A percentile compares a stretch with the other conserved stretches of the same genome.
phyloP scores from a whole-genome alignment of 1,284 basidiomycete genomes.

The Sanghuangporus weigelae region DNA sequence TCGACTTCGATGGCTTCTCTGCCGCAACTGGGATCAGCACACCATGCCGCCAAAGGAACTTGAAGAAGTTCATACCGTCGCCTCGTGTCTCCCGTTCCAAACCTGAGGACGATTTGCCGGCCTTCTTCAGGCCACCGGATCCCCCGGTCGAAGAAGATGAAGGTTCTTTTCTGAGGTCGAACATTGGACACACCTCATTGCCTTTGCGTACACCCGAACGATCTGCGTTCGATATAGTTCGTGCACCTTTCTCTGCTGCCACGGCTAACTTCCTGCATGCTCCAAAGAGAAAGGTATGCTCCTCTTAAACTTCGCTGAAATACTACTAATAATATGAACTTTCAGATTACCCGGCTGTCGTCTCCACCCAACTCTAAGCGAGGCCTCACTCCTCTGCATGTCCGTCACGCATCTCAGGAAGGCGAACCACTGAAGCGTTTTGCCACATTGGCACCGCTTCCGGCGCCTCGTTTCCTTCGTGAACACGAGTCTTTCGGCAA shows the following conservation, averaged over 20 bases:
- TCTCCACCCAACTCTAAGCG: slow-evolving; percentile 13
- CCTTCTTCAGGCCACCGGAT: slow-evolving; percentile 4
- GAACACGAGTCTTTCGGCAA: slow-evolving; percentile 3
- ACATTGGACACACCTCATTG: slow-evolving; percentile 15
- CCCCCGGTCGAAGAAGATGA: slow-evolving; percentile 15
- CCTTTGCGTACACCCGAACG: slow-evolving; percentile 14
- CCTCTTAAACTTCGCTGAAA: not conserved
- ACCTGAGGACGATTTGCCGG: slow-evolving; percentile 1
- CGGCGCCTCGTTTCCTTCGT: slow-evolving; percentile 15
- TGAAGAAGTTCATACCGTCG: not conserved
- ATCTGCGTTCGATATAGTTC: not conserved
- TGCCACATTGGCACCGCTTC: slow-evolving; percentile 17
- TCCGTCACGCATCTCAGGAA: slow-evolving; percentile 9
- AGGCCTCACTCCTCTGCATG: slow-evolving; percentile 14
- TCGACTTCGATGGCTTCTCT: slow-evolving; percentile 18
- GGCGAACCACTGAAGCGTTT: slow-evolving; percentile 7
- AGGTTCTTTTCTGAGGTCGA: slow-evolving; percentile 15
- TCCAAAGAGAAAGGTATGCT: slow-evolving; percentile 17
- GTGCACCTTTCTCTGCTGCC: slow-evolving; percentile 1
- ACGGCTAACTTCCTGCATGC: slow-evolving; percentile 14
- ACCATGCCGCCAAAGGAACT: slow-evolving; percentile 1
- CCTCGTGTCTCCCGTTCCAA: slow-evolving; percentile 4
- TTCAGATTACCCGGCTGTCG: slow-evolving; percentile 15
- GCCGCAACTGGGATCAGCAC: slow-evolving; percentile 14
- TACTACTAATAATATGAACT: not conserved